Percentiles rank a stretch among this genome's conserved stretches.
Conservation (phyloP, 2,329 filamentous ascomycete genomes). For the Trichoderma endophyticum region DNA sequence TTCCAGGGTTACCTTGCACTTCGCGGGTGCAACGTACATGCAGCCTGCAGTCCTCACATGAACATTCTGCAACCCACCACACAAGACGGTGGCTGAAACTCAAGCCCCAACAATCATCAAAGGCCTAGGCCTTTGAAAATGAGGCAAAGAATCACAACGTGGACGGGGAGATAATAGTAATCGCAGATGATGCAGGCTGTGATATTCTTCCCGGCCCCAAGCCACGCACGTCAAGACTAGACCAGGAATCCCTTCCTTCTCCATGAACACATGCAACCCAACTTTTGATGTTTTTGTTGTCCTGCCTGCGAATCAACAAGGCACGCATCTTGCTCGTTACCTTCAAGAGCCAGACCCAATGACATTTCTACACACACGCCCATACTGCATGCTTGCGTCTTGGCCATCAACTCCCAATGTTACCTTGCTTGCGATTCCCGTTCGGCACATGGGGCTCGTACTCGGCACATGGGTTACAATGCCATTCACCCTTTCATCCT, state of each 20-base stretch:
- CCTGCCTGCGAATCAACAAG: neutral
- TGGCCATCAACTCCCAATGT: neutral
- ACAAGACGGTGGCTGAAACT: constrained; percentile 2
- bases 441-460: neutral
- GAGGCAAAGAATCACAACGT: neutral
- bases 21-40: neutral
- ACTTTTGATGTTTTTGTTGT: neutral
- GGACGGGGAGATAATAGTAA: neutral
- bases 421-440: neutral
- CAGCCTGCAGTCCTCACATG: constrained; percentile 3
- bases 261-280: neutral
- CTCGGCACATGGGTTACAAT: neutral
- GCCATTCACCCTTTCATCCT: constrained; percentile 11
- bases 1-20: neutral
- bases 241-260: neutral
- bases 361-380: neutral
- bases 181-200: neutral
- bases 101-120: neutral
- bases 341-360: neutral
- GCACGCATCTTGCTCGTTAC: neutral
- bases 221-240: neutral
- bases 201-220: neutral
- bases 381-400: neutral
- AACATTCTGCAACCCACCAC: neutral
- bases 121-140: neutral